Percentiles rank a stretch among this genome's conserved stretches.
Evolutionary conservation across 768 basidiomycete genomes (phyloP).

Genomic region (Paxillus rubicundulus): DNA sequence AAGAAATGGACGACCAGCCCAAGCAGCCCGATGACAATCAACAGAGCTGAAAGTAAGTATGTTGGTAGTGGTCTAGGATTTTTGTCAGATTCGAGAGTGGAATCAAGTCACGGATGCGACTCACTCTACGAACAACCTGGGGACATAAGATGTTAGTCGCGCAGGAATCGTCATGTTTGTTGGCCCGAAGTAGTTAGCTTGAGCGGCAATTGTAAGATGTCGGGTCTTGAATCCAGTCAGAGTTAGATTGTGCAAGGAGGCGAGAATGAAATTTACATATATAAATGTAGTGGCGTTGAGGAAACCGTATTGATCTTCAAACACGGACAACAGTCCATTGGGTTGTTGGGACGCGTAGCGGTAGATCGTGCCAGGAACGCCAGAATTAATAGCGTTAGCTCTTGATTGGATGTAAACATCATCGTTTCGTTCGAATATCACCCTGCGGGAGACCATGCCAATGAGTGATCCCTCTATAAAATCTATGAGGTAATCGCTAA

Average conservation of each 20-base stretch:
- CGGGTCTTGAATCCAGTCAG: slow-evolving; percentile 41
- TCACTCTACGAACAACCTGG: slow-evolving; percentile 60
- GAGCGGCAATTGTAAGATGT: slow-evolving; percentile 56
- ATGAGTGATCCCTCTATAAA: background rate
- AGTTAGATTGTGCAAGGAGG: background rate
- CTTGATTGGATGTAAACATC: slow-evolving; percentile 52
- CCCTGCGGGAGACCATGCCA: slow-evolving; percentile 26
- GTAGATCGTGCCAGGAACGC: slow-evolving; percentile 62
- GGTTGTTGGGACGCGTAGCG: slow-evolving; percentile 44
- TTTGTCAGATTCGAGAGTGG: slow-evolving; percentile 1
- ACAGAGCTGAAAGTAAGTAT: slow-evolving; percentile 46
- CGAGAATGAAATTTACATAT: slow-evolving; percentile 19
- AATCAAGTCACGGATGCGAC: slow-evolving; percentile 20
- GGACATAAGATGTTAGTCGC: slow-evolving; percentile 38
- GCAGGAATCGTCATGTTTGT: slow-evolving; percentile 39
- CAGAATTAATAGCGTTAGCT: slow-evolving; percentile 45
- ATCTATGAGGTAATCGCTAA: slow-evolving; percentile 22
- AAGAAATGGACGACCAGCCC: slow-evolving; percentile 48
- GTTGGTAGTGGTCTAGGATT: slow-evolving; percentile 48
- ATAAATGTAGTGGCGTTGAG: slow-evolving; percentile 47
- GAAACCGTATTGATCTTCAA: slow-evolving; percentile 50
- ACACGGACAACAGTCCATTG: slow-evolving; percentile 43
- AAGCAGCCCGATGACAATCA: slow-evolving; percentile 48
- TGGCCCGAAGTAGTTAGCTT: slow-evolving; percentile 56
- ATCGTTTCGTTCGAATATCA: slow-evolving; percentile 37